Base-by-base conservation (phyloP, 108 stramenopile genomes). In the Cylindrotheca fusiformis region DNA sequence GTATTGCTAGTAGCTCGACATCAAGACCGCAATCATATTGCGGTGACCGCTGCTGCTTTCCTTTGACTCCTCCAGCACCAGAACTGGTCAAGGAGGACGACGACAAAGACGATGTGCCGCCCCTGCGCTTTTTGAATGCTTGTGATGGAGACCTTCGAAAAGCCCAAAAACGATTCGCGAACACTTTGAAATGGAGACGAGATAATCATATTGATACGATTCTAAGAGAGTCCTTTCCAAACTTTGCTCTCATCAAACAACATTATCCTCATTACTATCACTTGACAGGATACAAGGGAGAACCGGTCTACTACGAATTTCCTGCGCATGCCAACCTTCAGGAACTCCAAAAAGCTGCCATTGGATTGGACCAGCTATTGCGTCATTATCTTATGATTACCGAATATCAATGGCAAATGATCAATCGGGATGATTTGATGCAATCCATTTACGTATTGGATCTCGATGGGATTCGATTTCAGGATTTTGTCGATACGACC, bases 251-350 rank as follows among this genome's bases (percentile, higher is more conserved):
- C 8, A 79, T 88, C 56, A 87, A 88, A 29, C 47, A 62, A 52
- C 53, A 84, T 51, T 87, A 87, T 60, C 86, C 86, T 4, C 85
- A 87, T 69, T 87, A 66, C 48, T 88, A 73, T 71, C 84, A 86
- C 52, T 50, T 80, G 44, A 70, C 75, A 4, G 90, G 85, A 6
- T 60, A 65, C 2, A 56, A 75, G 23, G 74, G 71, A 14, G 79
- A 87, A 63, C 84, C 84, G 14, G 69, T 77, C 4, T 91, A 83
- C 44, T 82, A 75, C 59, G 90, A 91, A 60, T 56, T 65, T 45
- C 90, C 90, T 29, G 74, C 85, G 48, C 78, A 82, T 29, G 83
- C 85, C 1, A 72, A 91, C 55, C 45, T 91, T 22, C 58, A 71
- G 54, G 86, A 82, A 8, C 29, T 91, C 32, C 45, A 53, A 53